Percentiles rank a stretch among this genome's conserved stretches.
Conservation (phyloP, 345 rosid genomes). For the Gynandropsis gynandra region DNA sequence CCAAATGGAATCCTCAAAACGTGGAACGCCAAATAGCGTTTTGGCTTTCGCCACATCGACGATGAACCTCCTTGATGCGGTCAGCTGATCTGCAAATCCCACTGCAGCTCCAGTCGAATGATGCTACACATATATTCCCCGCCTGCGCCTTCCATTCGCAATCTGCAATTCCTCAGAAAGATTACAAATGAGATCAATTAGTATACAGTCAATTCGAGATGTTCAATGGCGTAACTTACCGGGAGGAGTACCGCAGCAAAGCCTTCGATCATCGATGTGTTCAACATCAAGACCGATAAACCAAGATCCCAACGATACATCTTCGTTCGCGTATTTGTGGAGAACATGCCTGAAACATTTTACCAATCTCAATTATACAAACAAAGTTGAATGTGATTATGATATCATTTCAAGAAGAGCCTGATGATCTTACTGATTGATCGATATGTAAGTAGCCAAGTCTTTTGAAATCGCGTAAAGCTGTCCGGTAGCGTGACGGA, state of each 20-base stretch:
- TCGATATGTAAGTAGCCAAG: slow-evolving; percentile 84
- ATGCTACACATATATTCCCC: slow-evolving; percentile 89
- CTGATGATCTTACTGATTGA: slow-evolving; percentile 66
- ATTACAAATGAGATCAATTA: no score
- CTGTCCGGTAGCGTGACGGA: slow-evolving; percentile 97
- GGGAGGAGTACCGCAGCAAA: slow-evolving; percentile 98
- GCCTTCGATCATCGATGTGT: slow-evolving; percentile 87
- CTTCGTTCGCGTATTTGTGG: slow-evolving; percentile 95
- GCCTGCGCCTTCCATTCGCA: slow-evolving; percentile 99
- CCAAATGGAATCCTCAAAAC: slow-evolving; percentile 31
- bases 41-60: slow-evolving; percentile 89
- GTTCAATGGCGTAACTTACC: slow-evolving; percentile 53
- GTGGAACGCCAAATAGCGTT: slow-evolving; percentile 80
- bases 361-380: slow-evolving; percentile 8
- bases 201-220: no score
- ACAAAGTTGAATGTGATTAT: background rate
- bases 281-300: slow-evolving; percentile 92
- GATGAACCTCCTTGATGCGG: slow-evolving; percentile 83
- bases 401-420: slow-evolving; percentile 7
- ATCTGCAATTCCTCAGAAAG: slow-evolving; percentile 36
- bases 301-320: slow-evolving; percentile 95
- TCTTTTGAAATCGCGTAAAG: slow-evolving; percentile 90
- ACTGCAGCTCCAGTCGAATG: slow-evolving; percentile 96
- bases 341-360: slow-evolving; percentile 64
- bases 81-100: slow-evolving; percentile 91